A percentile compares a stretch with the other conserved stretches of the same genome.
phyloP scores from a whole-genome alignment of 2,329 filamentous ascomycete genomes.

The Ophiostoma sp. region DNA sequence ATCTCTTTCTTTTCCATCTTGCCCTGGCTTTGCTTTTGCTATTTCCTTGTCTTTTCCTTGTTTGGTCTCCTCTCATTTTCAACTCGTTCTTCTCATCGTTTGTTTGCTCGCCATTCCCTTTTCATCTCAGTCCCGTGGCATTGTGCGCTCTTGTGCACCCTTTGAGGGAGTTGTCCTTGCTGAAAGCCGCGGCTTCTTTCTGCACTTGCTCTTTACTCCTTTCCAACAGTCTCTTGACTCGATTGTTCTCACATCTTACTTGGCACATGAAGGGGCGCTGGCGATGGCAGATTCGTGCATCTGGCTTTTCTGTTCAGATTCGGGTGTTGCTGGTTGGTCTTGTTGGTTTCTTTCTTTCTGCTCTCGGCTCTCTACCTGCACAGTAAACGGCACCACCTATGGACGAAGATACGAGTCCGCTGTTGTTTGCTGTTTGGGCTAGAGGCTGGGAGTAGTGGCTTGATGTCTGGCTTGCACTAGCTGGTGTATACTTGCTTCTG shows the following conservation, averaged over 20 bases:
- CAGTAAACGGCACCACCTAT: slow-evolving; percentile 32
- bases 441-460: slow-evolving; percentile 15
- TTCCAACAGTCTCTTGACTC: background rate
- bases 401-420: slow-evolving; percentile 92
- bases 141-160: slow-evolving; percentile 12
- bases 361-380: background rate
- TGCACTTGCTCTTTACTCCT: background rate
- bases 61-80: slow-evolving; percentile 11
- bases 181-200: slow-evolving; percentile 13
- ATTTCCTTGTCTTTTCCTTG: background rate
- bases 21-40: slow-evolving; percentile 7
- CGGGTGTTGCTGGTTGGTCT: slow-evolving; percentile 20
- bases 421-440: slow-evolving; percentile 32
- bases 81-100: slow-evolving; percentile 13
- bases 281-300: slow-evolving; percentile 26
- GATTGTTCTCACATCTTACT: background rate
- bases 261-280: slow-evolving; percentile 14
- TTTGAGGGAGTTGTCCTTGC: slow-evolving; percentile 9
- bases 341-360: slow-evolving; percentile 32
- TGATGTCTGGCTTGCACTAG: slow-evolving; percentile 24
- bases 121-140: slow-evolving; percentile 8
- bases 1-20: slow-evolving; percentile 9
- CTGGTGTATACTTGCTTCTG: slow-evolving; percentile 22
- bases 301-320: slow-evolving; percentile 24
- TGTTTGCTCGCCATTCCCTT: slow-evolving; percentile 16